Conservation (phyloP, 73 alveolate species). For the Paramecium tetraurelia region DNA sequence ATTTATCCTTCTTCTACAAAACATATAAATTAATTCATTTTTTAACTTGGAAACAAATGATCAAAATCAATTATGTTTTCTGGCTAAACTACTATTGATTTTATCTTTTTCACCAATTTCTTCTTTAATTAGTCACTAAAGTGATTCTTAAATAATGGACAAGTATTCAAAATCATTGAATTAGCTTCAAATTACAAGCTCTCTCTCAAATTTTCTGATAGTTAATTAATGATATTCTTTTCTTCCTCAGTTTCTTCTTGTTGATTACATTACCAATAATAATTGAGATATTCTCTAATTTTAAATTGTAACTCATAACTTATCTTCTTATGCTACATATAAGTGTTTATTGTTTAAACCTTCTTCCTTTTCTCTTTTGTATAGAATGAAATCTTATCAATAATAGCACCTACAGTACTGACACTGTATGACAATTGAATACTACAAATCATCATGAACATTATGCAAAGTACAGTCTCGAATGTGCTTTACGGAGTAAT, state of each 20-base stretch:
- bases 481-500: constrained; percentile 41
- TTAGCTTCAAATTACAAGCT: constrained; percentile 10
- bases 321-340: constrained; percentile 49
- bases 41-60: background rate
- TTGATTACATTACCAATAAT: constrained; percentile 39
- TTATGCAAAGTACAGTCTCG: constrained; percentile 36
- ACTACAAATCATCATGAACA: constrained; percentile 53
- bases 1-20: constrained; percentile 31
- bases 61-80: constrained; percentile 40
- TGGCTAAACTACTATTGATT: constrained; percentile 20
- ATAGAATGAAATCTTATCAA: constrained; percentile 33
- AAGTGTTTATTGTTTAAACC: constrained; percentile 38
- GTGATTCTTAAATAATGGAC: constrained; percentile 34
- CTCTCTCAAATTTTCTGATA: constrained; percentile 5
- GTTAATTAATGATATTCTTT: background rate
- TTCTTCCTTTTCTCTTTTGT: constrained; percentile 38
- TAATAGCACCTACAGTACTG: constrained; percentile 57
- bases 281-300: constrained; percentile 24
- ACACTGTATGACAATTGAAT: constrained; percentile 42
- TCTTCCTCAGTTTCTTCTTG: constrained; percentile 43
- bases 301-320: constrained; percentile 32
- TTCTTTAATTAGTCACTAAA: constrained; percentile 22
- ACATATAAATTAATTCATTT: background rate
- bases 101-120: background rate
- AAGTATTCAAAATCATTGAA: background rate